Evolutionary conservation across 208 protist genomes (phyloP), one percentile per base, ranked within the genome.

Genomic region (Trypanosoma brucei): DNA sequence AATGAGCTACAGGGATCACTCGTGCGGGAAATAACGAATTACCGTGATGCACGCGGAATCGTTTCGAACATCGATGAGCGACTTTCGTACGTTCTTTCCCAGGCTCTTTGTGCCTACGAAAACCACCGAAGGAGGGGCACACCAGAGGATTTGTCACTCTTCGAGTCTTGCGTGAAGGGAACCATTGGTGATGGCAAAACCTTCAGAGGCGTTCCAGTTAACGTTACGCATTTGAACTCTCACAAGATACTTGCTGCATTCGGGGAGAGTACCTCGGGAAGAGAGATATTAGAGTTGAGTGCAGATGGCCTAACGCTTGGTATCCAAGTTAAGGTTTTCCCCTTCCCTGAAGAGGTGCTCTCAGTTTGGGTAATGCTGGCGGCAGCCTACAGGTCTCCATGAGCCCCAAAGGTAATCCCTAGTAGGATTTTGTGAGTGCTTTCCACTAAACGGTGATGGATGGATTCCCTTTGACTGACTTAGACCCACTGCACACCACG

Each of bases 321-420:
- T 30, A 48, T 96, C 36, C 75, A 85, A 35, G 83, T 83, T 30
- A 90, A 91, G 62, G 63, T 90, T 7, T 95, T 91, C 76, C 59
- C 63, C 5, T 97, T 93, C 59, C 86, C 92, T 38, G 91, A 97
- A 63, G 63, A 72, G 36, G 80, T 96, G 0, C 61, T 73, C 34
- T 94, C 88, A 3, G 85, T 94, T 33, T 97, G 93, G 93, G 82
- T 94, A 7, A 95, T 97, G 79, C 58, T 94, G 44, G 84, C 91
- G 1, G 88, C 87, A 4, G 58, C 80, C 14, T 96, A 95, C 64
- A 82, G 70, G 30, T 68, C 74, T 31, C 62, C 48, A 49, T 7
- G 53, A 51, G 13, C 55, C 52, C n/a, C 50, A 31, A 14, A 60
- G 8, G 34, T 39, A 38, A 55, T 45, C 33, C 35, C 11, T 6